Evolutionary conservation across 768 basidiomycete genomes (phyloP).

Genomic region (Sarcomyxa edulis): DNA sequence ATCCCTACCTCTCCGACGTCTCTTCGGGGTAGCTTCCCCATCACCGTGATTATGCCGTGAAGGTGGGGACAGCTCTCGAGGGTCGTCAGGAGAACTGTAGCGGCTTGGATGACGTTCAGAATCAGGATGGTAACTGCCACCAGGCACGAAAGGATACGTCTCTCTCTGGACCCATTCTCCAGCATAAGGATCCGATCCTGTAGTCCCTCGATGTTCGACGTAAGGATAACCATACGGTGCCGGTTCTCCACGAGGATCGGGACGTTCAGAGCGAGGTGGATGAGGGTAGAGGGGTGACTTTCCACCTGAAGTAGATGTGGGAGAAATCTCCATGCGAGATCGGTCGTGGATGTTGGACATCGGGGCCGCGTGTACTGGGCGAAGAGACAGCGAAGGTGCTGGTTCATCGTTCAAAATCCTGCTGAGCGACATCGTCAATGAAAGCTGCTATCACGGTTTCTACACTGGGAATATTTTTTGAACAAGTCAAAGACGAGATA

Average conservation of each 20-base stretch:
- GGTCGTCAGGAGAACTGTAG: slow-evolving; percentile 31
- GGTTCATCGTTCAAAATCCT: slow-evolving; percentile 78
- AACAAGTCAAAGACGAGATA: not conserved
- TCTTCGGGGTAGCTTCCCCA: slow-evolving; percentile 29
- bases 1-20: slow-evolving; percentile 42
- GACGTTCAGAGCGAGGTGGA: slow-evolving; percentile 10
- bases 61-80: slow-evolving; percentile 21
- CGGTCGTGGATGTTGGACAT: slow-evolving; percentile 16
- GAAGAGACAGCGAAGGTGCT: slow-evolving; percentile 28
- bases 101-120: slow-evolving; percentile 24
- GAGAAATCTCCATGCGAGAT: slow-evolving; percentile 13
- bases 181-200: slow-evolving; percentile 25
- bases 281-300: slow-evolving; percentile 21
- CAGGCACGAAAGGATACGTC: slow-evolving; percentile 3
- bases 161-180: slow-evolving; percentile 8
- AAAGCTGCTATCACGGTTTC: too few relatives aligned
- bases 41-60: slow-evolving; percentile 22
- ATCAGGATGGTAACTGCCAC: slow-evolving; percentile 7
- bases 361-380: slow-evolving; percentile 24
- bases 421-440: slow-evolving; percentile 77
- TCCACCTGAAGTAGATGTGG: slow-evolving; percentile 15
- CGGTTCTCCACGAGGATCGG: slow-evolving; percentile 10
- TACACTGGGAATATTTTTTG: too few relatives aligned
- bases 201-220: slow-evolving; percentile 29
- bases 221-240: slow-evolving; percentile 26